A percentile compares a stretch with the other conserved stretches of the same genome.
phyloP scores from a whole-genome alignment of 768 basidiomycete species.

The Hydnomerulius pinastri region DNA sequence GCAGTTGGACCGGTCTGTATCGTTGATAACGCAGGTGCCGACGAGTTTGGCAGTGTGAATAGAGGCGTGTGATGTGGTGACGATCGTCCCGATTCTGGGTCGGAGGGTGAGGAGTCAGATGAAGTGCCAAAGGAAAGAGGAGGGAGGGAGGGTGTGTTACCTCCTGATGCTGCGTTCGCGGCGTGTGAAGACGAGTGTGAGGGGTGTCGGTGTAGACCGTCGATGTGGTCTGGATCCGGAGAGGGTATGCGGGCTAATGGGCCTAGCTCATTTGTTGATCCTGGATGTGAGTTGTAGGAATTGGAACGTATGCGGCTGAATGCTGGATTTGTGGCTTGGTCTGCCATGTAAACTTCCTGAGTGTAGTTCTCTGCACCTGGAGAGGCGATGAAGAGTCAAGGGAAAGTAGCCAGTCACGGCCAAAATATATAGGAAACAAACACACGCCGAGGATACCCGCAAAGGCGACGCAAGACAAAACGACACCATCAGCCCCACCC shows the following conservation, averaged over 20 bases:
- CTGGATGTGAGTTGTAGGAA: conserved; percentile 66
- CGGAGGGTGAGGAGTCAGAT: conserved; percentile 34
- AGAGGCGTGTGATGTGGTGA: conserved; percentile 44
- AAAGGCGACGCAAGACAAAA: background rate
- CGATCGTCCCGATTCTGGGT: conserved; percentile 39
- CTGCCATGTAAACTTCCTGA: conserved; percentile 57
- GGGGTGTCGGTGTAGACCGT: conserved; percentile 75
- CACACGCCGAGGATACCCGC: background rate
- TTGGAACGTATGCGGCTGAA: conserved; percentile 72
- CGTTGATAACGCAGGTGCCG: conserved; percentile 82
- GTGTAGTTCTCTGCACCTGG: conserved; percentile 70
- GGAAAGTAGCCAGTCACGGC: no score
- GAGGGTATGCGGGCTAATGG: conserved; percentile 82
- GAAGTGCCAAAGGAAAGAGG: conserved; percentile 55
- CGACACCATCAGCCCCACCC: conserved; percentile 11
- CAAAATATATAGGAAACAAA: conserved; percentile 1
- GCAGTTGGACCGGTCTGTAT: conserved; percentile 48
- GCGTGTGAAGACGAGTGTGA: conserved; percentile 52
- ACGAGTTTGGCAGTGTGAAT: conserved; percentile 85
- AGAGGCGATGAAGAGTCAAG: no score
- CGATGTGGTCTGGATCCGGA: conserved; percentile 84
- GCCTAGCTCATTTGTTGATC: conserved; percentile 55
- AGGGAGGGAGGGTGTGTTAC: conserved; percentile 46
- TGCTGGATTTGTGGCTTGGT: conserved; percentile 38
- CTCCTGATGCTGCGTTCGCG: conserved; percentile 23